A percentile compares a stretch with the other conserved stretches of the same genome.
Evolutionary conservation across 345 rosid species (phyloP).

Genomic region (Euphorbia lathyris): DNA sequence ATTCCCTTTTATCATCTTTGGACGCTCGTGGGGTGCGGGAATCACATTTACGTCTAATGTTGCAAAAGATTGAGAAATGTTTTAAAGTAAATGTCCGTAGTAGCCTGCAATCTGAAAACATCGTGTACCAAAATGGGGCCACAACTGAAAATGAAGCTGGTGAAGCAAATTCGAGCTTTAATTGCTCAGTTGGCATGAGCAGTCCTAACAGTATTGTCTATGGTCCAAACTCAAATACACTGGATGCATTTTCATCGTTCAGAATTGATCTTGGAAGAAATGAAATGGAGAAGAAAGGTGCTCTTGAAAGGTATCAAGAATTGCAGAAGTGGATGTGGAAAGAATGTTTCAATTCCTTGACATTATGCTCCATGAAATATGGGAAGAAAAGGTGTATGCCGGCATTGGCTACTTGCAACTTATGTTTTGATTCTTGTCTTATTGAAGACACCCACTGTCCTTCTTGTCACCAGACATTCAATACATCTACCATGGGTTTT

Average conservation of each 20-base stretch:
- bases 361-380: slow-evolving; percentile 48
- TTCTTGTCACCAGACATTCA: slow-evolving; percentile 65
- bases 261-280: slow-evolving; percentile 78
- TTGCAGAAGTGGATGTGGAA: slow-evolving; percentile 83
- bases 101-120: slow-evolving; percentile 30
- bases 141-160: slow-evolving; percentile 35
- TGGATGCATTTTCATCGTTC: slow-evolving; percentile 51
- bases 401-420: slow-evolving; percentile 63
- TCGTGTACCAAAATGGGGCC: slow-evolving; percentile 30
- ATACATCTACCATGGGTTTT: slow-evolving; percentile 27
- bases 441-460: slow-evolving; percentile 54
- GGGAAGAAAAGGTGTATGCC: slow-evolving; percentile 54
- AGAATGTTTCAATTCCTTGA: slow-evolving; percentile 51
- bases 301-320: slow-evolving; percentile 66
- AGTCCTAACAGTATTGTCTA: slow-evolving; percentile 65
- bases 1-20: slow-evolving; percentile 72
- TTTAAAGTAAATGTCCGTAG: slow-evolving; percentile 63
- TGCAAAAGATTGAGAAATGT: slow-evolving; percentile 70
- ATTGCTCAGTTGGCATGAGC: slow-evolving; percentile 35
- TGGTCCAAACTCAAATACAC: slow-evolving; percentile 45
- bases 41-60: slow-evolving; percentile 88
- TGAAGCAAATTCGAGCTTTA: slow-evolving; percentile 43
- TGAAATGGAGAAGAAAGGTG: slow-evolving; percentile 55
- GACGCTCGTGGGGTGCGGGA: slow-evolving; percentile 92
- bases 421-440: slow-evolving; percentile 51